Conservation (phyloP, 768 basidiomycete genomes). For the Mycena vulgaris region DNA sequence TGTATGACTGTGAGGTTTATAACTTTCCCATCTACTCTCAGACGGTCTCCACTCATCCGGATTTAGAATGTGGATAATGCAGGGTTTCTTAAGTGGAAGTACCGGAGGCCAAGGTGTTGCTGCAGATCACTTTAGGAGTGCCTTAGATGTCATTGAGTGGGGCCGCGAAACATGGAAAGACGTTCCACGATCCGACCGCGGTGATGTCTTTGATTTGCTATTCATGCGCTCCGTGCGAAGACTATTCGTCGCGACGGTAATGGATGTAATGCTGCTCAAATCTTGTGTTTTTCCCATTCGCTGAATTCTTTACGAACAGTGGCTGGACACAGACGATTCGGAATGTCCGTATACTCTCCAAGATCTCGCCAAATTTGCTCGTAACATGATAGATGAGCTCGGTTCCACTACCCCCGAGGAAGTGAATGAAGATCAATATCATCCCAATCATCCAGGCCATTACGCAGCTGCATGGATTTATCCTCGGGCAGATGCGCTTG, state of each 20-base stretch:
- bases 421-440: constrained; percentile 25
- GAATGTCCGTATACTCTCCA: constrained; percentile 26
- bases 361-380: constrained; percentile 28
- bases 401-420: constrained; percentile 15
- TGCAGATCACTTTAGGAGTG: constrained; percentile 10
- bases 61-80: constrained; percentile 32
- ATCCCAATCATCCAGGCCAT: constrained; percentile 24
- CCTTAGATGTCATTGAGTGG: constrained; percentile 28
- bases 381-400: constrained; percentile 21
- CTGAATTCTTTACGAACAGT: neutral
- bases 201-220: constrained; percentile 16
- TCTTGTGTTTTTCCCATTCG: neutral
- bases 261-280: constrained; percentile 13
- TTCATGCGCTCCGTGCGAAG: constrained; percentile 24
- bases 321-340: constrained; percentile 20
- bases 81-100: constrained; percentile 28
- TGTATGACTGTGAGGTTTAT: constrained; percentile 29
- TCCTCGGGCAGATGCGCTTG: constrained; percentile 28
- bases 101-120: constrained; percentile 10
- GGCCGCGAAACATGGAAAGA: constrained; percentile 28
- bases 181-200: constrained; percentile 16
- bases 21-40: neutral
- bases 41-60: neutral
- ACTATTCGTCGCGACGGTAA: constrained; percentile 19
- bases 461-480: constrained; percentile 22